These are phyloP conservation scores for Xylaria palmicola DNA, from an alignment of 495 filamentous ascomycete species.

Conservation along the genomic window DNA sequence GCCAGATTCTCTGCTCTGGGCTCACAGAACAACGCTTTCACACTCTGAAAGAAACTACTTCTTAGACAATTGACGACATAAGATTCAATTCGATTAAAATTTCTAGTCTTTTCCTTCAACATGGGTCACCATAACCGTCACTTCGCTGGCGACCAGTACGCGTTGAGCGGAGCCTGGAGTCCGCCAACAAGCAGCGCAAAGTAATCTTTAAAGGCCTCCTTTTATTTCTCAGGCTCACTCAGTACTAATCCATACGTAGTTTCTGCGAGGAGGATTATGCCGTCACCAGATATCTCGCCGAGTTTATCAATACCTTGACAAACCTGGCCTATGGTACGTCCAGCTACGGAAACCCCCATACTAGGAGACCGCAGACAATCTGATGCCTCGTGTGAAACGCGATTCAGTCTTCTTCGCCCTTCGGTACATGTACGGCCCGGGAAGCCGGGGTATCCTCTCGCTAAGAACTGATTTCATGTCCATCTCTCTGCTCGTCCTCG, in stretches of 20 bases:
- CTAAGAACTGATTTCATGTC: slow-evolving; percentile 27
- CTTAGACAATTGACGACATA: no score
- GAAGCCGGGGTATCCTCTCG: background rate
- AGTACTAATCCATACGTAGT: background rate
- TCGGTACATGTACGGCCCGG: slow-evolving; percentile 11
- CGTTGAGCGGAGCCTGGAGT: slow-evolving; percentile 26
- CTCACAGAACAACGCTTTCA: no score
- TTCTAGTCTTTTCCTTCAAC: no score
- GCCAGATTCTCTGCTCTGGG: no score
- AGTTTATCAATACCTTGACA: slow-evolving; percentile 57
- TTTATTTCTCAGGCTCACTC: no score
- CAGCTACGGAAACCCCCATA: no score
- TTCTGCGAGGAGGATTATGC: slow-evolving; percentile 47
- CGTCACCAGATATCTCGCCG: slow-evolving; percentile 53
- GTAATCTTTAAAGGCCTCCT: slow-evolving; percentile 19
- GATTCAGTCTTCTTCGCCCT: slow-evolving; percentile 29
- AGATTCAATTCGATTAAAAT: no score
- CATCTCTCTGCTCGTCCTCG: slow-evolving; percentile 50
- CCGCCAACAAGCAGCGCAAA: slow-evolving; percentile 34
- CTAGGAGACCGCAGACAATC: background rate
- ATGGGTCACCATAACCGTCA: no score
- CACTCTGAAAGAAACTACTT: no score
- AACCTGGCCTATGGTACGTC: slow-evolving; percentile 54
- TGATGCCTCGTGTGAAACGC: background rate
- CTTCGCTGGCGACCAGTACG: slow-evolving; percentile 11